Base-by-base conservation (phyloP, 1,139 yeast species). In the Meyerozyma guilliermondii region DNA sequence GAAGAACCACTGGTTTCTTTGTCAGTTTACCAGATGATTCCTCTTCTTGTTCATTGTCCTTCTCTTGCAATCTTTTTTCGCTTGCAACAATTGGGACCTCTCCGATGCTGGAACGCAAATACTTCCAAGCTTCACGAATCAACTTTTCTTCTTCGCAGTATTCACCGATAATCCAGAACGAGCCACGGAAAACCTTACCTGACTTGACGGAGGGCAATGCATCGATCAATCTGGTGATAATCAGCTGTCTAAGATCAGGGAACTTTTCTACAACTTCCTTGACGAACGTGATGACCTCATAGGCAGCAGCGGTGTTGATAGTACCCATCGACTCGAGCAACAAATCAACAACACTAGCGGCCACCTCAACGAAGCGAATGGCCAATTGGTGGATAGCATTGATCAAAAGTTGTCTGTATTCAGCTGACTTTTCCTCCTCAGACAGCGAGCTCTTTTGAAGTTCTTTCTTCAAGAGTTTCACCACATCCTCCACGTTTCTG, bases 111-210 rank as follows among this genome's bases (percentile, higher is more conserved):
- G 80, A 65, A 61, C 97, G 83, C 51, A 94, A 81, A 51, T 80
- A 86, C 55, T 80, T 83, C 98, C 98, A 94, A 7, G 95, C 83
- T 34, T 76, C 79, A 62, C 86, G 87, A 45, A 92, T 81, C 46
- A 86, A 86, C 35, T 75, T 66, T 53, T 83, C 91, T 43, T 83
- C 86, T 43, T 76, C 60, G 34, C 92, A 74, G 64, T 89, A 92
- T 65, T 94, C 98, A 63, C 98, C 98, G 55, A 94, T 68, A 41
- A 92, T 83, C 99, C 99, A 94, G 46, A 94, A 71, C 1, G 96
- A 88, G 35, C 96, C 96, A 54, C 98, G 83, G 68, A 82, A 86
- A 16, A 92, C 96, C 57, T 88, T 88, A 7, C 96, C 95, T 48
- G 95, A 83, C 57, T 83, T 86, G 40, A 87, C 83, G 30, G 71